Conservation (phyloP, 148 eudicot genomes). For the Rhododendron kiyosumense region DNA sequence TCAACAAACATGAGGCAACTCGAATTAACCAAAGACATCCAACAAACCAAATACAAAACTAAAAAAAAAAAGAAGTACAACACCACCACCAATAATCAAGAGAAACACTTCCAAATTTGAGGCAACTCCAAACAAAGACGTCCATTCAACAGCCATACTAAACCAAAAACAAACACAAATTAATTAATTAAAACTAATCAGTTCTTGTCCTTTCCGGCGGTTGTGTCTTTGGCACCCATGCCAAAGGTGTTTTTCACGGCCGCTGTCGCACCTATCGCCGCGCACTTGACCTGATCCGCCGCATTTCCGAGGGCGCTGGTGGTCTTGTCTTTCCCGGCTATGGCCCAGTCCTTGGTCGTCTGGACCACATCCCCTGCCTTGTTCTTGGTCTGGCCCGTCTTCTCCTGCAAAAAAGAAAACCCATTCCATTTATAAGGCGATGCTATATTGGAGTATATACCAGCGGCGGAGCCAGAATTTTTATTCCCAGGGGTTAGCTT, state of each 20-base stretch:
- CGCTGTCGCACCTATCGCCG: slow-evolving; percentile 18
- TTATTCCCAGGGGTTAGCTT: no score
- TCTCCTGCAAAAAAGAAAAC: no score
- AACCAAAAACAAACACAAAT: not conserved
- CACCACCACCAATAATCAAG: not conserved
- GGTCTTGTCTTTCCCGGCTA: slow-evolving; percentile 34
- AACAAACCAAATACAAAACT: not conserved
- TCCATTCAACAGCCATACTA: not conserved
- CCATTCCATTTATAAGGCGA: no score
- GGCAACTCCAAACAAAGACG: not conserved
- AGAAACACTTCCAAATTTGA: not conserved
- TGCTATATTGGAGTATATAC: no score
- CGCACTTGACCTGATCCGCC: slow-evolving; percentile 33
- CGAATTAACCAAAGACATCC: no score
- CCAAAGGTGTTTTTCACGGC: slow-evolving; percentile 67
- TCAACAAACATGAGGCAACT: no score
- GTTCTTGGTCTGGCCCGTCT: not conserved
- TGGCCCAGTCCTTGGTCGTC: no score
- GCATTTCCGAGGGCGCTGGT: slow-evolving; percentile 46
- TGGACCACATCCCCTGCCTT: not conserved
- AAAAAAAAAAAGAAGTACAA: not conserved
- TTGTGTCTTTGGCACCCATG: not conserved
- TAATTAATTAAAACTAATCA: no score
- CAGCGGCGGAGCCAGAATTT: no score
- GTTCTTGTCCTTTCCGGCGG: not conserved